phyloP scores from a whole-genome alignment of 805 yeast species.

The Spathaspora boniae region DNA sequence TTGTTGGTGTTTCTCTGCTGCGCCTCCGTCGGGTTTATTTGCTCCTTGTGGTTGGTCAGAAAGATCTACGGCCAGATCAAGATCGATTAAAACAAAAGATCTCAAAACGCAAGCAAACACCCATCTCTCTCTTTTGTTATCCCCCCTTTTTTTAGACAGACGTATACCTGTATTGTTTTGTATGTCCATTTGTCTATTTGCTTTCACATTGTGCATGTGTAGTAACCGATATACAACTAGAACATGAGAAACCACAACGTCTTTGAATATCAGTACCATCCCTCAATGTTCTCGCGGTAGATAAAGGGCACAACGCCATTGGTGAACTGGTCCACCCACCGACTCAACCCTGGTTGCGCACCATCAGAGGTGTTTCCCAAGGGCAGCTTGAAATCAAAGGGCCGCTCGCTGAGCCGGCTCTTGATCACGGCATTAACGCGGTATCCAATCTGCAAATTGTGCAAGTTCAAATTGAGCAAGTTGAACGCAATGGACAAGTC shows the following conservation, averaged over 20 bases:
- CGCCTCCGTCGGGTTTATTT: constrained; percentile 82
- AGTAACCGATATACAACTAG: too few species aligned
- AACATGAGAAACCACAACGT: neutral
- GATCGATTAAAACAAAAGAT: constrained; percentile 53
- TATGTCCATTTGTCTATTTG: too few species aligned
- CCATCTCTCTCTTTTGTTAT: too few species aligned
- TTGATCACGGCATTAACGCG: constrained; percentile 19
- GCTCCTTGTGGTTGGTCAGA: constrained; percentile 70
- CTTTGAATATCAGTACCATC: constrained; percentile 23
- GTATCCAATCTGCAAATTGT: constrained; percentile 22
- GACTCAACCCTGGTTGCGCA: constrained; percentile 6
- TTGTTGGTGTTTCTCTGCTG: constrained; percentile 72
- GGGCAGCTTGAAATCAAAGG: constrained; percentile 22
- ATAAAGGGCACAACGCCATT: constrained; percentile 23
- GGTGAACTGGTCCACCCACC: constrained; percentile 20
- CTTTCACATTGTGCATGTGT: too few species aligned
- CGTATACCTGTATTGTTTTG: too few species aligned
- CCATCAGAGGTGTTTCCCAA: constrained; percentile 2
- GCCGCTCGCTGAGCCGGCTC: constrained; percentile 22
- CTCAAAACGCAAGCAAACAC: neutral
- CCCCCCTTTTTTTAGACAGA: too few species aligned
- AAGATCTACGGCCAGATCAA: constrained; percentile 82
- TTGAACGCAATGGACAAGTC: constrained; percentile 35
- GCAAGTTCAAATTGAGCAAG: constrained; percentile 25
- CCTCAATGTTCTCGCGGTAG: constrained; percentile 30